A percentile compares a stretch with the other conserved stretches of the same genome.
Conservation (phyloP, 2,329 filamentous ascomycete genomes). For the Camptophora hylomeconis region DNA sequence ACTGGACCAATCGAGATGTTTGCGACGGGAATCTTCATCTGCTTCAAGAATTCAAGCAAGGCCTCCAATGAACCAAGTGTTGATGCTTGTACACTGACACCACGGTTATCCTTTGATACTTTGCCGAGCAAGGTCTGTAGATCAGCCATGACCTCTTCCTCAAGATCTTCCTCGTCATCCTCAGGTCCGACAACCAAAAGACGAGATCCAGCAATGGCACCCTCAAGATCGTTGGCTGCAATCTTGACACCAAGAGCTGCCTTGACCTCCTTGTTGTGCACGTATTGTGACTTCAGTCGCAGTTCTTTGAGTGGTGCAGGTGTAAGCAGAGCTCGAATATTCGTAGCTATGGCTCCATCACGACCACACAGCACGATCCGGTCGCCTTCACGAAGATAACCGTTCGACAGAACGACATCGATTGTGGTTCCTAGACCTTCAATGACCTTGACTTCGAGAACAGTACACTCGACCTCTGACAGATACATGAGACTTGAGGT, state of each 20-base stretch:
- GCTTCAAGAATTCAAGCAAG: conserved; percentile 86
- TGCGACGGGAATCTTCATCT: conserved; percentile 91
- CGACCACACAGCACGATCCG: conserved; percentile 89
- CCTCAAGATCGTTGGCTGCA: conserved; percentile 85
- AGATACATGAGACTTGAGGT: conserved; percentile 96
- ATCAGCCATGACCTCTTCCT: conserved; percentile 93
- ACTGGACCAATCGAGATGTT: conserved; percentile 97
- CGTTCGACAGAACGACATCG: conserved; percentile 91
- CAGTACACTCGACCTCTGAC: conserved; percentile 92
- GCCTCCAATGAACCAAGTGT: conserved; percentile 95
- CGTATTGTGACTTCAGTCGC: conserved; percentile 88
- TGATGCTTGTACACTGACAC: conserved; percentile 93
- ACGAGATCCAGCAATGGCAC: conserved; percentile 90
- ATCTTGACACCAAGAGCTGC: conserved; percentile 98
- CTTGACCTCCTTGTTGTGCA: conserved; percentile 99
- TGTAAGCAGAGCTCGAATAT: conserved; percentile 86
- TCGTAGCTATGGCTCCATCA: conserved; percentile 90
- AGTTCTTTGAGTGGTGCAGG: conserved; percentile 87
- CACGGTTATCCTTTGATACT: conserved; percentile 81
- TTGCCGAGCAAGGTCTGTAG: conserved; percentile 80
- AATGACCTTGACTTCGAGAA: conserved; percentile 97
- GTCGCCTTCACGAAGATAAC: conserved; percentile 86
- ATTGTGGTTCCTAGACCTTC: conserved; percentile 98
- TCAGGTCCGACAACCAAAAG: conserved; percentile 87
- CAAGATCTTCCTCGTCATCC: conserved; percentile 92